Percentiles rank a stretch among this genome's conserved stretches.
Conservation (phyloP, 1,139 yeast species). For the Saccharomyces hybrid region DNA sequence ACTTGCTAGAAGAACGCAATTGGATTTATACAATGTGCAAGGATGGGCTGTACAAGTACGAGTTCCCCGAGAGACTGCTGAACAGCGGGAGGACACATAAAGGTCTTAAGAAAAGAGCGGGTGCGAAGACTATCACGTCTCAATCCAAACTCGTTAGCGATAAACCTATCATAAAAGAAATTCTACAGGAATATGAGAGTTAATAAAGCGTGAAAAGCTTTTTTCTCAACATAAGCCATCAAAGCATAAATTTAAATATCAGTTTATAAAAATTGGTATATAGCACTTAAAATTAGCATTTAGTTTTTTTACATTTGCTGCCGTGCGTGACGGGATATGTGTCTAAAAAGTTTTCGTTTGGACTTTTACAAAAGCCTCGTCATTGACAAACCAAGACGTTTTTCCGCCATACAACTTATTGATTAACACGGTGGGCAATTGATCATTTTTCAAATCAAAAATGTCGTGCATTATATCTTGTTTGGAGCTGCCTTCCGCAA, state of each 20-base stretch:
- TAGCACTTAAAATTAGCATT: not conserved
- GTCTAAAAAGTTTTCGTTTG: conserved; percentile 1
- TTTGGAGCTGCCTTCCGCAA: conserved; percentile 84
- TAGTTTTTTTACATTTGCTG: not conserved
- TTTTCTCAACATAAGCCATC: not conserved
- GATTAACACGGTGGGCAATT: conserved; percentile 77
- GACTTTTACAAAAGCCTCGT: conserved; percentile 47
- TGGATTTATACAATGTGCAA: conserved; percentile 48
- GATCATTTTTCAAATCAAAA: conserved; percentile 45
- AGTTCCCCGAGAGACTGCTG: conserved; percentile 5
- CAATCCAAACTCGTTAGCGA: conserved; percentile 13
- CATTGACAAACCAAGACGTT: conserved; percentile 76
- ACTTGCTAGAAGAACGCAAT: conserved; percentile 45
- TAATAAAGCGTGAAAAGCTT: not conserved
- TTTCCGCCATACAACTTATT: conserved; percentile 41
- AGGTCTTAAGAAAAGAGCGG: not conserved
- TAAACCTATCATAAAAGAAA: conserved; percentile 19
- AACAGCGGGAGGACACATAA: not conserved
- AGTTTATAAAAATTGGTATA: not conserved
- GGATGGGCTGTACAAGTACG: conserved; percentile 15
- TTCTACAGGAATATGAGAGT: conserved; percentile 7
- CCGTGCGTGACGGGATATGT: no score
- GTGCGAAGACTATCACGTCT: conserved; percentile 8
- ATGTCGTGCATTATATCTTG: conserved; percentile 65
- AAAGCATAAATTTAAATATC: not conserved